Evolutionary conservation across 768 basidiomycete genomes (phyloP), one percentile per base, ranked within the genome.

Genomic region (Paxillus ammoniavirescens): DNA sequence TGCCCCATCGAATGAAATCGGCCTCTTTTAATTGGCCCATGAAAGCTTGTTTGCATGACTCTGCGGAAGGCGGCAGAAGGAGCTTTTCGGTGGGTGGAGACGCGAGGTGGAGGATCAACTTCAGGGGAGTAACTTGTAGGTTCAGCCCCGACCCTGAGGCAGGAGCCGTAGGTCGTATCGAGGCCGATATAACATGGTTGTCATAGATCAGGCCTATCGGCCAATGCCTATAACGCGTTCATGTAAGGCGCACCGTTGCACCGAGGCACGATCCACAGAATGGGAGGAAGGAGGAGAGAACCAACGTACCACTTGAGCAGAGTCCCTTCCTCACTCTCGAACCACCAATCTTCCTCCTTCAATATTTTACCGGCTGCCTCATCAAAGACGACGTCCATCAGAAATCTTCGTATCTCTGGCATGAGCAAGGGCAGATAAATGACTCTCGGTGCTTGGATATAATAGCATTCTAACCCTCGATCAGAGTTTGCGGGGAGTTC

Each of bases 11-110:
- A 44, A 97, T 85, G 65, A 97, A 98, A 68, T 99, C 97, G 0
- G 93, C 95, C 69, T 99, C 96, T 65, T 98, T 97, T 42, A 96
- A 71, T 66, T 95, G 91, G 8, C 91, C 92, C 89, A 98, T 94
- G 68, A 93, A 99, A 3, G 90, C 86, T 59, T 91, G 88, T 66
- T 95, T 94, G 76, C 93, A 94, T 6, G 90, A 78, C 47, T 99
- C 96, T 18, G 87, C 74, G 52, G 82, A 83, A 4, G 93, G 87
- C 0, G 89, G 80, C 15, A 94, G 74, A 15, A 95, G 79, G 14
- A 98, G 81, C 66, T 89, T 94, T 55, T 94, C 93, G 7, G 79
- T 81, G 4, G 93, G 94, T 21, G 95, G 91, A 7, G 90, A 87
- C 2, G 87, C 87, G 31, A 98, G 82, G 66, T 97, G 96, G 23